Conservation (phyloP, 1,139 yeast genomes). For the Candida sp. region DNA sequence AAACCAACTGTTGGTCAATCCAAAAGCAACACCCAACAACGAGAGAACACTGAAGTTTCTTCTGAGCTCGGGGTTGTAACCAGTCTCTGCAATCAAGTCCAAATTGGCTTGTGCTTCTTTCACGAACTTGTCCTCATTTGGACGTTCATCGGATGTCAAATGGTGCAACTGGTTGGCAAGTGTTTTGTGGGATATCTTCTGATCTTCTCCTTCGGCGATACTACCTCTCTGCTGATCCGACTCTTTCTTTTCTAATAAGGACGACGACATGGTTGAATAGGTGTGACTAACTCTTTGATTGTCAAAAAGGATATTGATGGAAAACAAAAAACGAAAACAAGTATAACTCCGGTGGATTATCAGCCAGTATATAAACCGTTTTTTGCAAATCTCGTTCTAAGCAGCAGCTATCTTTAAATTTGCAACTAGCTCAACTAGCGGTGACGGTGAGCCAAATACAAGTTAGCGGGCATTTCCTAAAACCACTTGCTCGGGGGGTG, state of each 20-base stretch:
- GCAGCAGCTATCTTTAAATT: background rate
- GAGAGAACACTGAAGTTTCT: slow-evolving; percentile 57
- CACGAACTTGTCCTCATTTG: slow-evolving; percentile 21
- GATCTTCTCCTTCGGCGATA: slow-evolving; percentile 22
- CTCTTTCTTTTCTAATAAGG: slow-evolving; percentile 8
- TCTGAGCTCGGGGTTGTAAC: slow-evolving; percentile 43
- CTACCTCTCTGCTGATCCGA: slow-evolving; percentile 21
- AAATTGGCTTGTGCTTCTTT: slow-evolving; percentile 37
- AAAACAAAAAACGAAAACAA: no score
- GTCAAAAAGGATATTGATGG: background rate
- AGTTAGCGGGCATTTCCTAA: background rate
- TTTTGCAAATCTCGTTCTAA: background rate
- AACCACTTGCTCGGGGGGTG: background rate
- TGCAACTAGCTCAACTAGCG: background rate
- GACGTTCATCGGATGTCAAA: slow-evolving; percentile 11
- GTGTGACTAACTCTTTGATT: background rate
- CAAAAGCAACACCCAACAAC: slow-evolving; percentile 65
- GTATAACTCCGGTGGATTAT: background rate
- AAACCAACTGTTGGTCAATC: slow-evolving; percentile 66
- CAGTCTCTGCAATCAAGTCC: slow-evolving; percentile 35
- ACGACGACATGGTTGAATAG: slow-evolving; percentile 3
- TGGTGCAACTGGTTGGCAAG: slow-evolving; percentile 12
- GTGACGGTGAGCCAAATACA: background rate
- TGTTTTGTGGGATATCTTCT: slow-evolving; percentile 16
- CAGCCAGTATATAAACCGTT: background rate